Percentiles rank a stretch among this genome's conserved stretches.
Conservation (phyloP, 257 asterid species). For the Primulina eburnea region DNA sequence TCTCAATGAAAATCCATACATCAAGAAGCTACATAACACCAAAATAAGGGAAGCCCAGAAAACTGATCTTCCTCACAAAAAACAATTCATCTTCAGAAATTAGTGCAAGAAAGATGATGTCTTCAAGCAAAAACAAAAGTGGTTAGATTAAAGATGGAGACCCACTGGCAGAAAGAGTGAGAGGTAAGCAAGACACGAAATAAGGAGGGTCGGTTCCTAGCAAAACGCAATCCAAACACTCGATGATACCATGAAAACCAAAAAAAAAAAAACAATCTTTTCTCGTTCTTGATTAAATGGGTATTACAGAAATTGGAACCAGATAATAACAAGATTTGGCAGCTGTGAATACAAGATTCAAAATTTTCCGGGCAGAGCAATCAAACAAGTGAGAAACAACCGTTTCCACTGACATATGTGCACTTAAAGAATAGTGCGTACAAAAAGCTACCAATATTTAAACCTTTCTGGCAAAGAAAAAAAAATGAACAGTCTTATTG, state of each 20-base stretch:
- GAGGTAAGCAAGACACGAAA: conserved; percentile 53
- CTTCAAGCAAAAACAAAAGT: conserved; percentile 53
- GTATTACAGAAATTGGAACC: conserved; percentile 20
- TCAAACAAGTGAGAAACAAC: conserved; percentile 32
- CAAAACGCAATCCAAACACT: conserved; percentile 32
- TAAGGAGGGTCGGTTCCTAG: conserved; percentile 29
- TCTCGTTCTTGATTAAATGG: conserved; percentile 26
- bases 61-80: conserved; percentile 13
- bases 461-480: conserved; percentile 19
- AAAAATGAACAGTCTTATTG: conserved; percentile 19
- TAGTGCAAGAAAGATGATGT: conserved; percentile 30
- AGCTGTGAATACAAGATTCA: conserved; percentile 28
- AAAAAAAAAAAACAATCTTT: conserved; percentile 23
- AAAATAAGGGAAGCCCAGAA: conserved; percentile 21
- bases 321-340: conserved; percentile 18
- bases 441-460: conserved; percentile 35
- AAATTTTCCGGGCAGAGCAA: conserved; percentile 18
- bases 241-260: conserved; percentile 35
- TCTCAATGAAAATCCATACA: conserved; percentile 19
- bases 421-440: conserved; percentile 35
- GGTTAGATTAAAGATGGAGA: conserved; percentile 50
- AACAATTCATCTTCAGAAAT: neutral
- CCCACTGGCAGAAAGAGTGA: conserved; percentile 63
- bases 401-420: conserved; percentile 62
- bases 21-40: conserved; percentile 16